Evolutionary conservation across 1,139 yeast species (phyloP), one percentile per base, ranked within the genome.

Genomic region (Taphrina populina): DNA sequence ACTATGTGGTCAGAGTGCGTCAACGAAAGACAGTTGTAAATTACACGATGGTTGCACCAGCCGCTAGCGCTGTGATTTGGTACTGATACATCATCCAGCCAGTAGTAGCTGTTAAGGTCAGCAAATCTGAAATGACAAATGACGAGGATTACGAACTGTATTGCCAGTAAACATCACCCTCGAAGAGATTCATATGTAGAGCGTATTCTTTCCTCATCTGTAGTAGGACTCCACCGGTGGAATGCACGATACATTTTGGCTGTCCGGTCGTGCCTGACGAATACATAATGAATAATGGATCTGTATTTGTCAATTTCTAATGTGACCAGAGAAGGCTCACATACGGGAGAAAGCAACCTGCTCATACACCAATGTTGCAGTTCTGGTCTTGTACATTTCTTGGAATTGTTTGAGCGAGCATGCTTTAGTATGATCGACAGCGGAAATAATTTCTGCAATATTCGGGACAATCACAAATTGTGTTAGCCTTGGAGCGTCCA

Each of bases 251-350:
- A 40, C 64, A 62, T 41, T 62, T 62, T 1, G 64, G 64, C 30
- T 58, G 59, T 4, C 64, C 64, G 8, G 64, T 62, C 15, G 64
- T 62, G 29, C 64, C 64, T 27, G 64, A 62, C 1, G 64, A 62
- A 43, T 62, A 62, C 39, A 62, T 61, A 30, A 62, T 60, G 46
- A 62, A 62, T 5, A 62, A 44, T 11, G 64, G 64, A 26, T 57
- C 52, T 26, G 20, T 8, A 20, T 4, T 11, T 13, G 5, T 36
- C 29, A 36, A 29, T 21, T 27, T n/a, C n/a, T n/a, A n/a, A n/a
- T n/a, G n/a, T n/a, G n/a, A n/a, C n/a, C n/a, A n/a, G n/a, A n/a
- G n/a, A n/a, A n/a, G n/a, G 11, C 11, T 15, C 19, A 3, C 33
- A 7, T 40, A 40, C 45, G 56, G 36, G 62, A 62, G 39, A 62